Conservation (phyloP, 306 rosid genomes). For the Datisca glomerata region DNA sequence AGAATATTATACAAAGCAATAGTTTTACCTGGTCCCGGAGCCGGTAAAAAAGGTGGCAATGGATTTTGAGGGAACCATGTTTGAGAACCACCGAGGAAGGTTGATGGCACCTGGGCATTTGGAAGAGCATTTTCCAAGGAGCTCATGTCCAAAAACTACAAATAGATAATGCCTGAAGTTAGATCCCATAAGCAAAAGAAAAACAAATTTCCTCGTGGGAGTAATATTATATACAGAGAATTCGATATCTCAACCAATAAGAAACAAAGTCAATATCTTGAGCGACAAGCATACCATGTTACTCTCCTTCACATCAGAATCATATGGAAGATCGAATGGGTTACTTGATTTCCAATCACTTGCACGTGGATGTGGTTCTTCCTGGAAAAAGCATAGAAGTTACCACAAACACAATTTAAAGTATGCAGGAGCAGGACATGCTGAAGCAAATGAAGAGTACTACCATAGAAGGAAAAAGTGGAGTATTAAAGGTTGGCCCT, state of each 20-base stretch:
- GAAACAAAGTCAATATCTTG: too few species aligned
- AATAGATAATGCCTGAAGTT: constrained; percentile 4
- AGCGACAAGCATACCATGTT: constrained; percentile 52
- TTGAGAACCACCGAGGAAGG: constrained; percentile 42
- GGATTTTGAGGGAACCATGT: constrained; percentile 69
- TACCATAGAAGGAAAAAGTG: constrained; percentile 26
- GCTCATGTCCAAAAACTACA: constrained; percentile 62
- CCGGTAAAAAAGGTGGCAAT: constrained; percentile 35
- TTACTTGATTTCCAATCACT: constrained; percentile 34
- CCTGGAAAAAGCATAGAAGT: constrained; percentile 29
- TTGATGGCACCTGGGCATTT: constrained; percentile 38
- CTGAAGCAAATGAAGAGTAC: too few species aligned
- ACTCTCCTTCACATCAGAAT: constrained; percentile 38
- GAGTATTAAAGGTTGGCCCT: constrained; percentile 20
- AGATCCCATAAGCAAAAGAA: constrained; percentile 4
- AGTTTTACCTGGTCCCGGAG: constrained; percentile 56
- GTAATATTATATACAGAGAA: too few species aligned
- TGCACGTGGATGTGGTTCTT: constrained; percentile 24
- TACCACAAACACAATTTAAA: constrained; percentile 6
- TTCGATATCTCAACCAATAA: too few species aligned
- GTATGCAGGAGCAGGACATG: too few species aligned
- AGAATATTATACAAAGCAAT: not conserved
- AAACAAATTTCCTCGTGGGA: too few species aligned
- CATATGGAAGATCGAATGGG: constrained; percentile 55
- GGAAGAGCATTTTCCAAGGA: constrained; percentile 73